Base-by-base conservation (phyloP, 768 basidiomycete species). In the Phlegmacium glaucopus region DNA sequence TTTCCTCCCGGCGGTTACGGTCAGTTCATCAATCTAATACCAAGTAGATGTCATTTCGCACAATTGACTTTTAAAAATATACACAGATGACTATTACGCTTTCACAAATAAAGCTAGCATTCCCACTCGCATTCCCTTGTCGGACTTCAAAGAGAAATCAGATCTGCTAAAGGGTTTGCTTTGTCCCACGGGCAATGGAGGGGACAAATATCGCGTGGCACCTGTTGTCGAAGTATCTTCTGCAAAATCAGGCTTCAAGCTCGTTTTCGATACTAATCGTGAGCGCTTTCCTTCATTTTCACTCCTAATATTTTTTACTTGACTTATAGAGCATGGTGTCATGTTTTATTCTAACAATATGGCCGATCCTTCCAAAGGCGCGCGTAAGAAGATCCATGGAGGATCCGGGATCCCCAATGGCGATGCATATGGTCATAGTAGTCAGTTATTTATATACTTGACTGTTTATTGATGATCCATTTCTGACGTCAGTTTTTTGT, bases 351-450 rank as follows among this genome's bases (percentile, higher is more conserved):
- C 84, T 3, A 81, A 83, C 58, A 79, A 76, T 41, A 65, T 77
- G 45, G 67, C 80, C 11, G 64, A 74, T 40, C 62, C 70, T 13
- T 60, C 65, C 13, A 73, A 70, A 12, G 80, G 77, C 12, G 77
- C 80, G 27, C 74, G 83, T 38, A 88, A 89, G 72, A 79, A 76
- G 62, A 83, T 87, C 29, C 87, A 90, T 56, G 86, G 87, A 13
- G 86, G 87, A 2, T 79, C 78, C n/a, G 85, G 85, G 17, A 64
- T 68, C 15, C 64, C 60, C 18, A 61, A 72, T 16, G 79, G 79
- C 1, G 78, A 83, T 47, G 78, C 82, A 6, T 88, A 89, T 58
- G 66, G 69, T 28, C 69, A 77, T 12, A 75, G 74, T 44, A 75
- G 85, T 85, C 64, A 46, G 79, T 69, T 12, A 36, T 38, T 44